Conservation (phyloP, 495 filamentous ascomycete species). For the Aspergillus biplanus region DNA sequence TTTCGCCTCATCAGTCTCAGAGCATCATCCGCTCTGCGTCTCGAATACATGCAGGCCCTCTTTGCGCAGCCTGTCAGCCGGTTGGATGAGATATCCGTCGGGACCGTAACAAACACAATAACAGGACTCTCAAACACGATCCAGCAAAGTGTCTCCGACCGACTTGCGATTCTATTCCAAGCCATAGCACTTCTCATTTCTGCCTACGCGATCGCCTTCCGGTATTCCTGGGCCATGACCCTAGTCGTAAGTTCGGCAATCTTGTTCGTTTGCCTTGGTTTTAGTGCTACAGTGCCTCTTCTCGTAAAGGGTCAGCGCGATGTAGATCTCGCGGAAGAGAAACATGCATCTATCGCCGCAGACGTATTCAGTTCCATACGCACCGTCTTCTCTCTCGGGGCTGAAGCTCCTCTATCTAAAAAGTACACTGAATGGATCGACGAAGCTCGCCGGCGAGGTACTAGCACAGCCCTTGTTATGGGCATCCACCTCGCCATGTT, state of each 20-base stretch:
- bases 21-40: slow-evolving; percentile 33
- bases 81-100: slow-evolving; percentile 37
- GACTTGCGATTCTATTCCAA: slow-evolving; percentile 52
- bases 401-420: slow-evolving; percentile 38
- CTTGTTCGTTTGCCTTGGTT: slow-evolving; percentile 42
- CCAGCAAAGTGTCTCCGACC: slow-evolving; percentile 68
- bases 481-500: slow-evolving; percentile 38
- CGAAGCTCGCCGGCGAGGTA: slow-evolving; percentile 58
- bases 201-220: slow-evolving; percentile 56
- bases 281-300: slow-evolving; percentile 35
- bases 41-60: slow-evolving; percentile 38
- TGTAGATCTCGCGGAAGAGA: slow-evolving; percentile 31
- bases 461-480: slow-evolving; percentile 29
- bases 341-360: slow-evolving; percentile 49
- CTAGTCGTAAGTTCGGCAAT: slow-evolving; percentile 44
- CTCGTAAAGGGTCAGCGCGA: slow-evolving; percentile 43
- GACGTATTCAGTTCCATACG: slow-evolving; percentile 53
- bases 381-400: slow-evolving; percentile 58
- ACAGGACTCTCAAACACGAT: slow-evolving; percentile 65
- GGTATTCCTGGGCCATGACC: slow-evolving; percentile 53
- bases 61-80: slow-evolving; percentile 38
- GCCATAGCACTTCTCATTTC: slow-evolving; percentile 51
- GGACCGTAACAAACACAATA: slow-evolving; percentile 57
- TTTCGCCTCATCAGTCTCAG: slow-evolving; percentile 54
- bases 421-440: slow-evolving; percentile 57